phyloP scores from a whole-genome alignment of 345 rosid genomes.

The Combretum micranthum region DNA sequence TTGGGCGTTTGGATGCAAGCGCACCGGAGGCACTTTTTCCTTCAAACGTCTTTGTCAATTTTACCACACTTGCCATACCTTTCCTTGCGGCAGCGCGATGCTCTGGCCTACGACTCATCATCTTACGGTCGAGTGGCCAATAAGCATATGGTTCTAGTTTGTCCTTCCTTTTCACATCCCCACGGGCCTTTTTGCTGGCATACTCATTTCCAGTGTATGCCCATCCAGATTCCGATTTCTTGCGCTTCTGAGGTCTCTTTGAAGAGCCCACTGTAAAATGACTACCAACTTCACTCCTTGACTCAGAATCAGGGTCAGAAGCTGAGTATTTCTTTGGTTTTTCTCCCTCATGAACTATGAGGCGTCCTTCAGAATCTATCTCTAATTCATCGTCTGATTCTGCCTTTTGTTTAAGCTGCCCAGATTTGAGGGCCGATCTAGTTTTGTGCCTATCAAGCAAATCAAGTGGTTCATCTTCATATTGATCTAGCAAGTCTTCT shows the following conservation, averaged over 20 bases:
- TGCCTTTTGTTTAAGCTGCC: slow-evolving; percentile 41
- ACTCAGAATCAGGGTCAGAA: slow-evolving; percentile 40
- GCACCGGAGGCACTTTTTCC: slow-evolving; percentile 63
- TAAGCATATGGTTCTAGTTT: slow-evolving; percentile 94
- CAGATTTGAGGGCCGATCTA: slow-evolving; percentile 62
- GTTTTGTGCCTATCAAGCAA: slow-evolving; percentile 71
- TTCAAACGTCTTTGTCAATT: slow-evolving; percentile 66
- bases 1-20: slow-evolving; percentile 34
- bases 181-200: slow-evolving; percentile 81
- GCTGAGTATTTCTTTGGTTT: slow-evolving; percentile 34
- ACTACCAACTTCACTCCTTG: slow-evolving; percentile 54
- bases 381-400: slow-evolving; percentile 82
- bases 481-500: slow-evolving; percentile 56
- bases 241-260: slow-evolving; percentile 54
- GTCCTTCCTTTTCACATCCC: slow-evolving; percentile 79
- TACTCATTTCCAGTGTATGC: slow-evolving; percentile 86
- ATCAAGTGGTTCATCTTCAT: slow-evolving; percentile 92
- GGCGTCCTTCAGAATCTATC: slow-evolving; percentile 75
- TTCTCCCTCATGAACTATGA: slow-evolving; percentile 53
- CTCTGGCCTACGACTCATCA: slow-evolving; percentile 91
- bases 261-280: slow-evolving; percentile 35
- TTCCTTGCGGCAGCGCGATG: slow-evolving; percentile 79
- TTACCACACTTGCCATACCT: slow-evolving; percentile 85
- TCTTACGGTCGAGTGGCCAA: slow-evolving; percentile 96
- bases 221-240: slow-evolving; percentile 70